phyloP scores from a whole-genome alignment of 352 stramenopile species.

The Phytophthora sansomeana region DNA sequence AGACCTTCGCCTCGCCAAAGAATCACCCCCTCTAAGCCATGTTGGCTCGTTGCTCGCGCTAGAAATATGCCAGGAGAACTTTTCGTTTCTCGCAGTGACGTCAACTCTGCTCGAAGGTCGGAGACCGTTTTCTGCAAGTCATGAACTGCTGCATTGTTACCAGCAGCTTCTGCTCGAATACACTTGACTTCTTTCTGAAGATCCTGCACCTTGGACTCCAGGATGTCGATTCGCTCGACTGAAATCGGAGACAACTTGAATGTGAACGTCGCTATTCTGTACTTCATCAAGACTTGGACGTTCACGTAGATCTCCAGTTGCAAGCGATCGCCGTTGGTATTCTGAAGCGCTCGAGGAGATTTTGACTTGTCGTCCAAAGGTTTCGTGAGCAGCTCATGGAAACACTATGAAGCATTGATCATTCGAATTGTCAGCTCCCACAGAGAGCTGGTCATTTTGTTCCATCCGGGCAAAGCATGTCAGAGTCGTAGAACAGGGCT shows the following conservation, averaged over 20 bases:
- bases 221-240: slow-evolving; percentile 9
- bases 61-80: slow-evolving; percentile 3
- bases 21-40: slow-evolving; percentile 4
- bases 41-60: slow-evolving; percentile 10
- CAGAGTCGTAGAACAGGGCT: background rate
- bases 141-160: background rate
- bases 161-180: slow-evolving; percentile 7
- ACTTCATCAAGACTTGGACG: slow-evolving; percentile 19
- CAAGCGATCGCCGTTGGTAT: slow-evolving; percentile 4
- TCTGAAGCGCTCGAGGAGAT: slow-evolving; percentile 6
- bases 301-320: slow-evolving; percentile 20
- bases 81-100: slow-evolving; percentile 1
- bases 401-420: background rate
- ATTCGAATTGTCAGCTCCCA: background rate
- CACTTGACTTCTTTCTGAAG: slow-evolving; percentile 21
- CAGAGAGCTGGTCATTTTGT: background rate
- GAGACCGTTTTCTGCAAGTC: slow-evolving; percentile 13
- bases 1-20: slow-evolving; percentile 16
- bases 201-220: slow-evolving; percentile 7
- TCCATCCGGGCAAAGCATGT: background rate
- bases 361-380: background rate
- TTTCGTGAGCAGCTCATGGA: slow-evolving; percentile 1
- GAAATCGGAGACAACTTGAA: slow-evolving; percentile 10
- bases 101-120: slow-evolving; percentile 12
- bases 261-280: slow-evolving; percentile 1